phyloP scores from a whole-genome alignment of 805 yeast species.

The Yarrowia phangngaensis region DNA sequence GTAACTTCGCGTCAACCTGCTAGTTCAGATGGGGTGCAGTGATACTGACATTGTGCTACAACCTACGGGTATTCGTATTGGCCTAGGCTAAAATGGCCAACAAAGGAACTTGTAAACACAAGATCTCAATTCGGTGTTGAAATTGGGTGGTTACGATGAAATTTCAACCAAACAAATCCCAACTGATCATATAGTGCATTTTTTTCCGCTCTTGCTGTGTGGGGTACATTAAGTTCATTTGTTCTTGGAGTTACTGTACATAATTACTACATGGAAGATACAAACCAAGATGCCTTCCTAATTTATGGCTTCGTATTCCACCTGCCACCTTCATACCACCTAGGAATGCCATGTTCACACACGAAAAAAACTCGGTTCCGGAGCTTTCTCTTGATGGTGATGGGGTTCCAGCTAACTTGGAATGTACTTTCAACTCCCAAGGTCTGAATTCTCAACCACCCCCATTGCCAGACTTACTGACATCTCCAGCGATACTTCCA shows the following conservation, averaged over 20 bases:
- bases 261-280: constrained; percentile 12
- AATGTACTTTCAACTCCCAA: too few species aligned
- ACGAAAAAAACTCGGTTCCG: constrained; percentile 24
- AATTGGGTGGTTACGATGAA: too few species aligned
- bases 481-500: constrained; percentile 16
- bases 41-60: too few species aligned
- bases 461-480: constrained; percentile 2
- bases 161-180: too few species aligned
- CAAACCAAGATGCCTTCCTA: too few species aligned
- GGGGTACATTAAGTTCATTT: constrained; percentile 26
- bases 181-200: too few species aligned
- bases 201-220: constrained; percentile 26
- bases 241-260: neutral
- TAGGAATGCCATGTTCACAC: constrained; percentile 21
- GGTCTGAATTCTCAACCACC: neutral
- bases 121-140: too few species aligned
- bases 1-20: too few species aligned
- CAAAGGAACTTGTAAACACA: too few species aligned
- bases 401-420: neutral
- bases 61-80: too few species aligned
- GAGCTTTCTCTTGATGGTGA: constrained; percentile 17
- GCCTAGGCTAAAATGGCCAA: too few species aligned
- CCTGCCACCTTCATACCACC: constrained; percentile 1
- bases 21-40: too few species aligned
- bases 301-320: constrained; percentile 21